These are phyloP conservation scores for Stephanodiscus minutulus DNA, from an alignment of 108 stramenopile species.

Conservation along the genomic window DNA sequence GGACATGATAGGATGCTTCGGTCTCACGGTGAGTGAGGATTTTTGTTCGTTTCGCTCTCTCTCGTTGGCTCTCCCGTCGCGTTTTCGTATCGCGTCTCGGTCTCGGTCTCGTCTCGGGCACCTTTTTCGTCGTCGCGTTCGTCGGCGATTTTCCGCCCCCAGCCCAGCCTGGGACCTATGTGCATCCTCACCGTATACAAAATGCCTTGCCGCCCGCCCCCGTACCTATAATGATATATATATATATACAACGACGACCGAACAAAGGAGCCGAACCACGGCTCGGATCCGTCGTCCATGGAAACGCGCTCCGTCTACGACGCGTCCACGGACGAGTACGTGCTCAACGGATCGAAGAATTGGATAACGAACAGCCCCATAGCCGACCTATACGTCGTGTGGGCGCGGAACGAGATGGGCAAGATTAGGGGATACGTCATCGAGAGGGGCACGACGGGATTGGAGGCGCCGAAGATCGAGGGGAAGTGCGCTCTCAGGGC, in stretches of 20 bases:
- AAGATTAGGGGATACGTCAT: slow-evolving; percentile 88
- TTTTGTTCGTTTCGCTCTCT: slow-evolving; percentile 4
- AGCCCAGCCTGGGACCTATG: too few relatives aligned
- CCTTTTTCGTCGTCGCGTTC: not conserved
- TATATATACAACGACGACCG: not conserved
- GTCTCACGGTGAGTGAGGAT: slow-evolving; percentile 71
- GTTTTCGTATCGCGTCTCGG: too few relatives aligned
- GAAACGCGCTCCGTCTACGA: slow-evolving; percentile 80
- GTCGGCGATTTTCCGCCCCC: too few relatives aligned
- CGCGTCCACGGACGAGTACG: slow-evolving; percentile 77
- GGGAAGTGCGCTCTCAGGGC: slow-evolving; percentile 92
- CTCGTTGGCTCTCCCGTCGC: too few relatives aligned
- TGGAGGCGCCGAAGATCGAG: slow-evolving; percentile 86
- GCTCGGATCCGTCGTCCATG: slow-evolving; percentile 92
- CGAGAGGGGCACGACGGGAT: slow-evolving; percentile 81
- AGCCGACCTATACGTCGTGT: slow-evolving; percentile 92
- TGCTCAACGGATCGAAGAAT: slow-evolving; percentile 92
- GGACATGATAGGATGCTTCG: slow-evolving; percentile 92
- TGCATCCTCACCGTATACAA: too few relatives aligned
- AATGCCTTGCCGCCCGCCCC: too few relatives aligned
- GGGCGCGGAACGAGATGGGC: slow-evolving; percentile 85
- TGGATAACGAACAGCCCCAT: slow-evolving; percentile 98
- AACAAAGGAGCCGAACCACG: slow-evolving; percentile 90
- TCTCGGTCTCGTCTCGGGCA: too few relatives aligned
- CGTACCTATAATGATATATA: not conserved